Base-by-base conservation (phyloP, 306 rosid genomes). In the Pyrus pyrifolia region DNA sequence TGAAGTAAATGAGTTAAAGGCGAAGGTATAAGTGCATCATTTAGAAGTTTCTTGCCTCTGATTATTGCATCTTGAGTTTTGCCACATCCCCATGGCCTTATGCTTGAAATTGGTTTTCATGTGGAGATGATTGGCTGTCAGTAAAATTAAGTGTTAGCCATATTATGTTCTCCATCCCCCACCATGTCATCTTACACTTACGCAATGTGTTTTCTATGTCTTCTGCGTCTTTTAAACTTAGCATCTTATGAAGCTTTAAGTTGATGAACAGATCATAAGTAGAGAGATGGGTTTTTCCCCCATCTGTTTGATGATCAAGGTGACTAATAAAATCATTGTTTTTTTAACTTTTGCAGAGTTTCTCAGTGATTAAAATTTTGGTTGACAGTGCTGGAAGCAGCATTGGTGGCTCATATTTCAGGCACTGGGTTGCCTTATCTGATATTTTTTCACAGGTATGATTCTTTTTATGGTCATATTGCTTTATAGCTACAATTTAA, bases 371-470 rank as follows among this genome's bases (percentile, higher is more conserved):
- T 70, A 92, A 89, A 88, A n/a, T 86, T 81, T 80, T 95, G 84
- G 85, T 95, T 30, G 93, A 90, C 73, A 85, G 53, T 79, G 80
- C 70, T 52, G 92, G 89, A 80, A 83, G 81, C 84, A 85, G 79
- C 76, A 68, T 49, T 67, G 81, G 82, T 70, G 83, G 86, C 82
- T 88, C 95, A 69, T 87, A 81, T 78, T 83, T 86, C 73, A 84
- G 83, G 83, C 89, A 95, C 82, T 95, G 99, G 97, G 88, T 92
- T 79, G 85, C 86, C 57, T 75, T 88, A 65, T 78, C 86, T 57
- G 97, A 88, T 67, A 81, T 87, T 40, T 95, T 86, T 86, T 84
- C 96, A 44, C 97, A 92, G 97, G 99, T 95, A 67, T 77, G 74
- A 70, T 72, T 80, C 69, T 70, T 72, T 73, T 70, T 75, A 52